phyloP scores from a whole-genome alignment of 148 eudicot genomes.

The Oxyria digyna region DNA sequence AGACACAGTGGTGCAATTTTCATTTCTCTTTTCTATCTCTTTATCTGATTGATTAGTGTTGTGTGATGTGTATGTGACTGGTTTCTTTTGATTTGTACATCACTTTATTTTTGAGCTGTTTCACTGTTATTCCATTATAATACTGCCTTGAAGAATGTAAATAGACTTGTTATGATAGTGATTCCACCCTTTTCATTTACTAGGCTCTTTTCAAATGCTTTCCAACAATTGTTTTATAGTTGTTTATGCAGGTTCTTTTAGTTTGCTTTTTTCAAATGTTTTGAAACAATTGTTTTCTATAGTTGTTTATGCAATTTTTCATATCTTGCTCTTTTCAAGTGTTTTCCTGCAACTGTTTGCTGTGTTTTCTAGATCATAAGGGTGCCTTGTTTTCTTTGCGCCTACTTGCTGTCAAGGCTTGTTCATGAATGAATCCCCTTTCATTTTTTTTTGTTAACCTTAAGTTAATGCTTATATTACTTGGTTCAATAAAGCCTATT shows the following conservation, averaged over 20 bases:
- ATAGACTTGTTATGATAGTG: not conserved
- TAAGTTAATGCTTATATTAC: not conserved
- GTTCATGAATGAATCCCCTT: not conserved
- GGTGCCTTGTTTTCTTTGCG: not conserved
- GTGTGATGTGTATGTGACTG: not conserved
- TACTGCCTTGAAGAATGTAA: not conserved
- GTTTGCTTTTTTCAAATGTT: not conserved
- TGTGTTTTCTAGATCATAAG: not conserved
- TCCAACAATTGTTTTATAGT: not conserved
- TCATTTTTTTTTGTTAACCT: not conserved
- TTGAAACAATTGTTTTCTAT: not conserved
- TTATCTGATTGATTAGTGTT: not conserved
- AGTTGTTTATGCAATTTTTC: not conserved
- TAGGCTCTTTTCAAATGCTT: not conserved
- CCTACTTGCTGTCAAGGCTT: not conserved
- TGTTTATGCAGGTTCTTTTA: not conserved
- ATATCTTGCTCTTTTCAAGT: not conserved
- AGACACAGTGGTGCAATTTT: slow-evolving; percentile 16
- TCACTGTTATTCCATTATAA: not conserved
- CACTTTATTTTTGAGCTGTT: not conserved
- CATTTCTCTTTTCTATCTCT: not conserved
- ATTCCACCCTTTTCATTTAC: not conserved
- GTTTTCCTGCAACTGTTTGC: not conserved
- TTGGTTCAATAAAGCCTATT: not conserved
- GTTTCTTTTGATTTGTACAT: not conserved